Percentiles rank a stretch among this genome's conserved stretches.
Evolutionary conservation across 2,329 filamentous ascomycete genomes (phyloP).

Genomic region (Arachnomyces sp.): DNA sequence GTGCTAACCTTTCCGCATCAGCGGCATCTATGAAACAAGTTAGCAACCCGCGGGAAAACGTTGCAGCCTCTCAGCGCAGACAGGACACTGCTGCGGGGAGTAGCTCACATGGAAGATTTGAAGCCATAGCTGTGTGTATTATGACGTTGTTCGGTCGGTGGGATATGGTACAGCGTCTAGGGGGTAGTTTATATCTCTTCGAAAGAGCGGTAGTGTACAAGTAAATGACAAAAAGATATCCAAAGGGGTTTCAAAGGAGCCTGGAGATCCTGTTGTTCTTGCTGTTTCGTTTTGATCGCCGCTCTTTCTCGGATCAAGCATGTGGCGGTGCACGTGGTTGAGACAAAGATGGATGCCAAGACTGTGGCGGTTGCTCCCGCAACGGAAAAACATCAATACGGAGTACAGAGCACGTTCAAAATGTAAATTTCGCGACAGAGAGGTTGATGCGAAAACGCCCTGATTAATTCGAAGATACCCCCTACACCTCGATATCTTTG

Average conservation of each 20-base stretch:
- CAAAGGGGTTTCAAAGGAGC: no score
- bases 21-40: conserved; percentile 65
- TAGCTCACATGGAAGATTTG: conserved; percentile 45
- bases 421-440: no score
- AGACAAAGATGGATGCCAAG: conserved; percentile 6
- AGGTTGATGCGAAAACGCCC: no score
- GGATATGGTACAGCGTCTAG: no score
- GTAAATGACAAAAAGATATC: no score
- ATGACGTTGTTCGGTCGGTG: background rate
- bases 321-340: conserved; percentile 25
- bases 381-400: conserved; percentile 24
- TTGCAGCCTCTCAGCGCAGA: background rate
- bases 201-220: no score
- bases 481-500: no score
- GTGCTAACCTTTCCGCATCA: conserved; percentile 80
- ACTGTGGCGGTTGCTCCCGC: conserved; percentile 33
- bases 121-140: conserved; percentile 26
- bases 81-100: background rate
- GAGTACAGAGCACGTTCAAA: no score
- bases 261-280: no score
- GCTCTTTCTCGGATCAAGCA: conserved; percentile 9
- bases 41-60: conserved; percentile 6
- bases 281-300: no score
- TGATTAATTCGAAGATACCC: no score
- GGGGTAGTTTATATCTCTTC: no score